Conservation (phyloP, 1,139 yeast genomes). For the Yarrowia galli region DNA sequence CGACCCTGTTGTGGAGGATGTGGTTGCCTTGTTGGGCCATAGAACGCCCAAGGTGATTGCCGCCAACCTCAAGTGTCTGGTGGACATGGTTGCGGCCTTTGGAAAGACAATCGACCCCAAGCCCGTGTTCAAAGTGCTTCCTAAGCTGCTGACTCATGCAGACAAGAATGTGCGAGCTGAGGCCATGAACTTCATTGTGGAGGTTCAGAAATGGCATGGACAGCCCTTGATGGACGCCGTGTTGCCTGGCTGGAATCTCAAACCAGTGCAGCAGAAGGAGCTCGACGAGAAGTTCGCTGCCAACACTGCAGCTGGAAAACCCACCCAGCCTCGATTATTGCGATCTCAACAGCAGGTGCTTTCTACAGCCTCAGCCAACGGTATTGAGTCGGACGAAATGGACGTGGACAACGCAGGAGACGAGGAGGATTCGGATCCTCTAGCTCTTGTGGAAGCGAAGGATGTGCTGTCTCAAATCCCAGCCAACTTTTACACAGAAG, state of each 20-base stretch:
- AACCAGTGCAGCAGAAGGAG: constrained; percentile 93
- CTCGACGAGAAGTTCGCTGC: constrained; percentile 70
- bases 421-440: constrained; percentile 57
- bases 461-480: constrained; percentile 75
- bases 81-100: constrained; percentile 64
- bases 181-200: constrained; percentile 72
- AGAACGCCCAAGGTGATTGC: constrained; percentile 82
- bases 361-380: constrained; percentile 47
- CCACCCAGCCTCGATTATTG: constrained; percentile 65
- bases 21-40: constrained; percentile 67
- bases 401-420: constrained; percentile 42
- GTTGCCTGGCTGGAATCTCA: constrained; percentile 64
- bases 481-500: constrained; percentile 60
- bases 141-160: constrained; percentile 82
- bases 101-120: constrained; percentile 74
- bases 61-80: constrained; percentile 65
- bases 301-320: constrained; percentile 54
- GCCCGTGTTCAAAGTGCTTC: constrained; percentile 63
- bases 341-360: constrained; percentile 58
- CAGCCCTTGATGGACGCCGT: constrained; percentile 65
- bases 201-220: constrained; percentile 80
- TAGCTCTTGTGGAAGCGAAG: constrained; percentile 62
- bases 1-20: constrained; percentile 69
- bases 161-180: constrained; percentile 88
- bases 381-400: constrained; percentile 44